Evolutionary conservation across 2,329 filamentous ascomycete species (phyloP).

Genomic region (Colletotrichum phormii): DNA sequence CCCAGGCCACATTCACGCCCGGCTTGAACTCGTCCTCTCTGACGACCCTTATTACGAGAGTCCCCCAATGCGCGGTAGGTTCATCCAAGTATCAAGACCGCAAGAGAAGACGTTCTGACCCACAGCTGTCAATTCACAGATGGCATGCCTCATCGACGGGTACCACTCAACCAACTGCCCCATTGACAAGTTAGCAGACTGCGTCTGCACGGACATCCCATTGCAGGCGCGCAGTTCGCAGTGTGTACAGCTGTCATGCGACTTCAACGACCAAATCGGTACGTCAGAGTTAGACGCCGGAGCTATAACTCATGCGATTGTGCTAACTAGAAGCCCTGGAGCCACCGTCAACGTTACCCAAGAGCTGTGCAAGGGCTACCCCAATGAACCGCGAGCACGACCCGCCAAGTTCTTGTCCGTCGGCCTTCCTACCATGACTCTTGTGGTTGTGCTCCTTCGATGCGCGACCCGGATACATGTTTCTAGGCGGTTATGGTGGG

Average conservation of each 20-base stretch:
- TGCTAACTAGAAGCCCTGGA: background rate
- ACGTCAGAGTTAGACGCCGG: background rate
- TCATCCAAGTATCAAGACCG: no score
- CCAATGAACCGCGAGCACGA: background rate
- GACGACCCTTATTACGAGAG: no score
- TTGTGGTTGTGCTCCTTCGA: constrained; percentile 6
- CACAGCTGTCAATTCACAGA: no score
- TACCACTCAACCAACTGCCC: no score
- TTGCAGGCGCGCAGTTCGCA: constrained; percentile 19
- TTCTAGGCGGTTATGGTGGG: constrained; percentile 29
- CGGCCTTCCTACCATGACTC: background rate
- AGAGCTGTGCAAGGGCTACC: constrained; percentile 23
- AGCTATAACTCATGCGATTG: background rate
- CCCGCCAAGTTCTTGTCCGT: constrained; percentile 12
- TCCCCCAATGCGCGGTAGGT: no score
- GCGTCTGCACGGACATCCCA: constrained; percentile 21
- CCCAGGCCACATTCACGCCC: no score
- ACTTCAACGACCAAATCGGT: constrained; percentile 21
- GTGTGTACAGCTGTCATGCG: constrained; percentile 32
- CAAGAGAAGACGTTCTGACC: no score
- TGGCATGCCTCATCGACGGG: no score
- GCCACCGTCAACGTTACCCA: constrained; percentile 2
- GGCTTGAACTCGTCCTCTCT: no score
- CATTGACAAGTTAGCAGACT: background rate
- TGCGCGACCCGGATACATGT: constrained; percentile 11